phyloP scores from a whole-genome alignment of 1,284 basidiomycete species.

The Pascua guehoae region DNA sequence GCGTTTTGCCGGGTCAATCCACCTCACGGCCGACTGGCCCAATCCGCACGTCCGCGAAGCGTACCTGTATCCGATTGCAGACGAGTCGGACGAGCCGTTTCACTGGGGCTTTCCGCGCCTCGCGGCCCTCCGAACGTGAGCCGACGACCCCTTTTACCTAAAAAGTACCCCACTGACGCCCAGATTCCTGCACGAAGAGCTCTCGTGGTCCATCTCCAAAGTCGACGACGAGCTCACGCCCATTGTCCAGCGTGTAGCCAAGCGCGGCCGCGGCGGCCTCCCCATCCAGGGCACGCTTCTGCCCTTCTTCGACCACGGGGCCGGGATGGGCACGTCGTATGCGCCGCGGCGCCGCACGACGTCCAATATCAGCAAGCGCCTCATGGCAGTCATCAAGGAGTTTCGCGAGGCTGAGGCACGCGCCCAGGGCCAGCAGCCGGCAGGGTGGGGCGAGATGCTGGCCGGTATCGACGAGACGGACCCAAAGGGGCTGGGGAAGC shows the following conservation, averaged over 20 bases:
- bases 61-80: slow-evolving; percentile 85
- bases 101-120: slow-evolving; percentile 96
- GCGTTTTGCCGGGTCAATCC: slow-evolving; percentile 72
- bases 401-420: slow-evolving; percentile 60
- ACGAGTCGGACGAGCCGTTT: slow-evolving; percentile 88
- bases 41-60: slow-evolving; percentile 84
- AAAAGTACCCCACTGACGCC: slow-evolving; percentile 2
- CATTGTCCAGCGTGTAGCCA: slow-evolving; percentile 85
- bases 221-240: slow-evolving; percentile 89
- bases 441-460: slow-evolving; percentile 44
- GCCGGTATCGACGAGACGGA: slow-evolving; percentile 30
- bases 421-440: slow-evolving; percentile 24
- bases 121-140: slow-evolving; percentile 77
- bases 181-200: slow-evolving; percentile 78
- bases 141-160: slow-evolving; percentile 11
- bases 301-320: slow-evolving; percentile 55
- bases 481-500: not conserved
- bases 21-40: slow-evolving; percentile 79
- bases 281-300: slow-evolving; percentile 60
- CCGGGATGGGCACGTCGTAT: slow-evolving; percentile 54
- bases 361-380: slow-evolving; percentile 73
- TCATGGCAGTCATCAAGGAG: slow-evolving; percentile 83
- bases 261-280: slow-evolving; percentile 62
- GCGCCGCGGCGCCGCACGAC: slow-evolving; percentile 73
- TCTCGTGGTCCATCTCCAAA: slow-evolving; percentile 81